Evolutionary conservation across 2,329 filamentous ascomycete species (phyloP).

Genomic region (Apiospora phragmitis): DNA sequence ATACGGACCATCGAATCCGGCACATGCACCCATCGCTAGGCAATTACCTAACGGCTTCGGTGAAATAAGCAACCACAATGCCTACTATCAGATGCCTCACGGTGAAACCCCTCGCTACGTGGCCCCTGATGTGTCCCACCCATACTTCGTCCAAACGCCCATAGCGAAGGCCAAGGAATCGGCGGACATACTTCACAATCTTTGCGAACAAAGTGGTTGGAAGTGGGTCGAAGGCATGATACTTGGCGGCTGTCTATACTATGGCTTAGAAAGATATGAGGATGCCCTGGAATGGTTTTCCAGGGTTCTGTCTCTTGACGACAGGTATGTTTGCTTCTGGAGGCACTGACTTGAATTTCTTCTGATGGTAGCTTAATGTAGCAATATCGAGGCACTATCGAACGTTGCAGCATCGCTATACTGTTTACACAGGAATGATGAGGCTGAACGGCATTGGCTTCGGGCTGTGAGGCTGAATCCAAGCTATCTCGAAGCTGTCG

Average conservation of each 20-base stretch:
- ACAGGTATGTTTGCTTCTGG: slow-evolving; percentile 45
- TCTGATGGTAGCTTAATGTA: slow-evolving; percentile 32
- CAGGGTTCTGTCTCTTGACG: slow-evolving; percentile 57
- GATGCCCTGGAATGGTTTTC: slow-evolving; percentile 75
- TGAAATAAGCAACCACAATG: slow-evolving; percentile 12
- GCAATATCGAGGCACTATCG: slow-evolving; percentile 89
- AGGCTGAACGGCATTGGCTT: slow-evolving; percentile 85
- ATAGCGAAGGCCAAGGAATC: slow-evolving; percentile 63
- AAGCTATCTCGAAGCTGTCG: slow-evolving; percentile 90
- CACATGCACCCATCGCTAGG: background rate
- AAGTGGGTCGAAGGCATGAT: slow-evolving; percentile 93
- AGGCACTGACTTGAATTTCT: background rate
- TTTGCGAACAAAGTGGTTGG: slow-evolving; percentile 81
- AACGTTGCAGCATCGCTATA: slow-evolving; percentile 90
- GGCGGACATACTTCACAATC: slow-evolving; percentile 68
- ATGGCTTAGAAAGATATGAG: slow-evolving; percentile 82
- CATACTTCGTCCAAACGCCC: slow-evolving; percentile 36
- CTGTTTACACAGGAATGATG: slow-evolving; percentile 76
- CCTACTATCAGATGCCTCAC: slow-evolving; percentile 27
- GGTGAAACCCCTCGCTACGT: slow-evolving; percentile 21
- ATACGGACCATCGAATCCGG: slow-evolving; percentile 14
- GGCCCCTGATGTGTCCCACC: slow-evolving; percentile 21
- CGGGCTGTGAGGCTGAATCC: slow-evolving; percentile 81
- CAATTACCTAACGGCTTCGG: background rate
- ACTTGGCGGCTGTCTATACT: slow-evolving; percentile 86